Base-by-base conservation (phyloP, 2,329 filamentous ascomycete species). In the Penicillium nordicum region DNA sequence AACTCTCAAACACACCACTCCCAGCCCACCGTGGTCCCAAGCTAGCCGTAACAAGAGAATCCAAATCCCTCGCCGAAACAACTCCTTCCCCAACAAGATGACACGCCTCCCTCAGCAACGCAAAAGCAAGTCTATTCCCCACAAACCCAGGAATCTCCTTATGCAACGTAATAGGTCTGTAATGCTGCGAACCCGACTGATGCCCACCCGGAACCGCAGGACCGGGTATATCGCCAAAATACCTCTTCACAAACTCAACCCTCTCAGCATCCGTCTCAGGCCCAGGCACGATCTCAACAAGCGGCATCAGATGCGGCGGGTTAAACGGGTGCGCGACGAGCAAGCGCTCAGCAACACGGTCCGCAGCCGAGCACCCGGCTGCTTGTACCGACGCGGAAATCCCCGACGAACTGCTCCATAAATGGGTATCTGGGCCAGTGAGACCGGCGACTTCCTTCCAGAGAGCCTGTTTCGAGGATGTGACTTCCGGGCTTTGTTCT, bases 321-420 rank as follows among this genome's bases (percentile, higher is more conserved):
- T 86, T 86, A 67, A 82, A 86, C 0, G 84, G 83, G 65, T 86
- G 84, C 4, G 84, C 82, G 1, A 85, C 79, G 0, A 85, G 59
- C 3, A 86, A 65, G 2, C 82, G 71, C 27, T 63, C 67, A 48
- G 69, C 67, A 29, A 62, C 76, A 81, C 79, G 4, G 72, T 60
- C 9, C 69, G 69, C 25, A 1, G 32, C 16, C 5, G 42, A 37
- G n/a, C 57, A 63, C 1, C 32, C 41, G 6, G 52, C 44, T 3
- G 44, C 52, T 60, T 85, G 82, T 25, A 69, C 70, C 0, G 79
- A 82, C 0, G 83, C 81, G 0, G 80, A 76, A 29, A 86, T 85
- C 0, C 84, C 83, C 1, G 78, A 82, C 0, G 84, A 85, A 53
- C 78, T 81, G 37, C 78, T 82, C 82, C 83, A 86, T 48, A 86